A percentile compares a stretch with the other conserved stretches of the same genome.
phyloP scores from a whole-genome alignment of 768 basidiomycete genomes.

The Austroboletus festivus region DNA sequence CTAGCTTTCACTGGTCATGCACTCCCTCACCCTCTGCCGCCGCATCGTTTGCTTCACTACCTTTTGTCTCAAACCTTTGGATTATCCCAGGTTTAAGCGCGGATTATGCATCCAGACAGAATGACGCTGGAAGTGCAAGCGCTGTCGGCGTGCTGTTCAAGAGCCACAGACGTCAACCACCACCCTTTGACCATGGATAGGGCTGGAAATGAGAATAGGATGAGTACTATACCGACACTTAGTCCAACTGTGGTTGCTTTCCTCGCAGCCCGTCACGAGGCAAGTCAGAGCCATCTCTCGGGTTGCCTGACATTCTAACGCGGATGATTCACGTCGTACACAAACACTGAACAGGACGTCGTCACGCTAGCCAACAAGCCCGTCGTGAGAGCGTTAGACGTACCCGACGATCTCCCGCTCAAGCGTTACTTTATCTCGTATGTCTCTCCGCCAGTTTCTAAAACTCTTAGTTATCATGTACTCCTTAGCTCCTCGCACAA shows the following conservation, averaged over 20 bases:
- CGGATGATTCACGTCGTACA: neutral
- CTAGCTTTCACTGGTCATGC: no score
- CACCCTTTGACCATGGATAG: no score
- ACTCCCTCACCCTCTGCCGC: no score
- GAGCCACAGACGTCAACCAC: no score
- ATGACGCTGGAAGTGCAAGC: no score
- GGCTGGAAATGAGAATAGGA: no score
- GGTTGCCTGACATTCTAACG: no score
- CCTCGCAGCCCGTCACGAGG: constrained; percentile 33
- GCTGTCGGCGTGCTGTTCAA: no score
- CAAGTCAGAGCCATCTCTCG: constrained; percentile 8
- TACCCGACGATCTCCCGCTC: constrained; percentile 46
- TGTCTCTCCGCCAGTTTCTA: constrained; percentile 20
- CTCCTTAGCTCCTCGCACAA: constrained; percentile 54
- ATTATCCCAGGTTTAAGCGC: no score
- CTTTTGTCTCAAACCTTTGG: no score
- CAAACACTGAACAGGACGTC: constrained; percentile 27
- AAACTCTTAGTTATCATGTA: neutral
- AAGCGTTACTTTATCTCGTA: constrained; percentile 56
- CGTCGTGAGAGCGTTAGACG: constrained; percentile 28
- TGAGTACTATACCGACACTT: constrained; percentile 26
- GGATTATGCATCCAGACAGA: no score
- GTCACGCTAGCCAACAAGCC: constrained; percentile 35
- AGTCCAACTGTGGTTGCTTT: constrained; percentile 39
- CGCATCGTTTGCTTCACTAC: no score